Evolutionary conservation across 768 basidiomycete species (phyloP).

Genomic region (Rhodotorula babjevae): DNA sequence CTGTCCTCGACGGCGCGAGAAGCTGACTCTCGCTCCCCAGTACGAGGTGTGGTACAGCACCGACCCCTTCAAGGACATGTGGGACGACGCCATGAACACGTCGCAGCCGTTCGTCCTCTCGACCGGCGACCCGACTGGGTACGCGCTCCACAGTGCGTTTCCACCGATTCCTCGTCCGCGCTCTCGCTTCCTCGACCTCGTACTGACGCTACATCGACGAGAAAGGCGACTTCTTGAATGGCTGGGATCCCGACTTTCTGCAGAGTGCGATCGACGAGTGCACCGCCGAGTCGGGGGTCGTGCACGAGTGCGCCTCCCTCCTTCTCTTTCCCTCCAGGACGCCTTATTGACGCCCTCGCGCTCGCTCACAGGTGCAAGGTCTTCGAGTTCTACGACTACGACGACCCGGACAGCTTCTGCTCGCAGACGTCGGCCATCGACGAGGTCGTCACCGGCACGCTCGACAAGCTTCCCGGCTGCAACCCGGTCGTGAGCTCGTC

Average conservation of each 20-base stretch:
- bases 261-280: slow-evolving; percentile 38
- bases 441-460: slow-evolving; percentile 8
- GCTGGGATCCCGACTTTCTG: slow-evolving; percentile 36
- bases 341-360: not conserved
- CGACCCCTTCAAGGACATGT: slow-evolving; percentile 25
- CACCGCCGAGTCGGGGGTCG: slow-evolving; percentile 30
- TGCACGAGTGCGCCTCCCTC: slow-evolving; percentile 10
- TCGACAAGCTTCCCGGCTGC: slow-evolving; percentile 19
- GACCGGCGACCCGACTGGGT: slow-evolving; percentile 34
- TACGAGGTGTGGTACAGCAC: slow-evolving; percentile 33
- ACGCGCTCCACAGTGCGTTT: slow-evolving; percentile 24
- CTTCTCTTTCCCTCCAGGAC: too few relatives aligned
- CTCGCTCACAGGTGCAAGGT: slow-evolving; percentile 1
- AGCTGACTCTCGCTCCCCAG: not conserved
- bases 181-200: too few relatives aligned
- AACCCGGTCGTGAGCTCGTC: slow-evolving; percentile 11
- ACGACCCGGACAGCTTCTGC: not conserved
- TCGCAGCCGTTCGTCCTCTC: slow-evolving; percentile 29
- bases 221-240: slow-evolving; percentile 32
- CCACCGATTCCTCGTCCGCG: not conserved
- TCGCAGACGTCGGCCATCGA: not conserved
- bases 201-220: not conserved
- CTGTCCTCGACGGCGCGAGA: too few relatives aligned
- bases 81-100: slow-evolving; percentile 14
- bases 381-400: slow-evolving; percentile 19